Percentiles rank a stretch among this genome's conserved stretches.
phyloP scores from a whole-genome alignment of 192 early-diverging fungal genomes.

The Phycomyces nitens region DNA sequence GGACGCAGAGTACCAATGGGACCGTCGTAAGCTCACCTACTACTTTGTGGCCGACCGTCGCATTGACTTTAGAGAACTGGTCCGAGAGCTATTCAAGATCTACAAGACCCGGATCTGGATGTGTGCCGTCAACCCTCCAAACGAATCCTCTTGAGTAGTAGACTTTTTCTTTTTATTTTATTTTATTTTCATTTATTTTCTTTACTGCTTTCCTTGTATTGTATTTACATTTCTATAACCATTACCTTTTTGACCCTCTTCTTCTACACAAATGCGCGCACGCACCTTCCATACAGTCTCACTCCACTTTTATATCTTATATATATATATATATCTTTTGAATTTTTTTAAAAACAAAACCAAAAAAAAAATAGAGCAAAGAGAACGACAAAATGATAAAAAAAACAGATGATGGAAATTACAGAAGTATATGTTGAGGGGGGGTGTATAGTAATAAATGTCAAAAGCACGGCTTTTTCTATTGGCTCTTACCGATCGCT shows the following conservation, averaged over 20 bases:
- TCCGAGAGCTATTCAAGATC: conserved; percentile 93
- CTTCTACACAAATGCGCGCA: too few relatives aligned
- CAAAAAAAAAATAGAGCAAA: too few relatives aligned
- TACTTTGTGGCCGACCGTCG: conserved; percentile 94
- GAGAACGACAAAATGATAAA: too few relatives aligned
- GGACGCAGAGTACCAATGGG: conserved; percentile 99
- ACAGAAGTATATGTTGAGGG: too few relatives aligned
- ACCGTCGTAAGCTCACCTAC: conserved; percentile 94
- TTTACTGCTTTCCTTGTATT: neutral
- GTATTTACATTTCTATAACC: conserved; percentile 1
- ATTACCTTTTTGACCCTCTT: neutral
- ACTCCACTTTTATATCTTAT: too few relatives aligned
- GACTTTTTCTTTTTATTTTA: neutral
- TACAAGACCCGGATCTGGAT: conserved; percentile 99
- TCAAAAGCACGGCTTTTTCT: too few relatives aligned
- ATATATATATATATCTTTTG: too few relatives aligned
- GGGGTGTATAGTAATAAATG: too few relatives aligned
- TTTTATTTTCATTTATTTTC: neutral
- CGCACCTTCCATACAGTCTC: too few relatives aligned
- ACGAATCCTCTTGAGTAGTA: neutral
- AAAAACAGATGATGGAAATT: too few relatives aligned
- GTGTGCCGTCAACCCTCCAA: conserved; percentile 34
- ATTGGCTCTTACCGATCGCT: too few relatives aligned
- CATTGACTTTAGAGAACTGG: conserved; percentile 95
- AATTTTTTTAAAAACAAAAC: too few relatives aligned